Percentiles rank a stretch among this genome's conserved stretches.
Conservation (phyloP, 23 red algal species). For the Chondrus crispus region DNA sequence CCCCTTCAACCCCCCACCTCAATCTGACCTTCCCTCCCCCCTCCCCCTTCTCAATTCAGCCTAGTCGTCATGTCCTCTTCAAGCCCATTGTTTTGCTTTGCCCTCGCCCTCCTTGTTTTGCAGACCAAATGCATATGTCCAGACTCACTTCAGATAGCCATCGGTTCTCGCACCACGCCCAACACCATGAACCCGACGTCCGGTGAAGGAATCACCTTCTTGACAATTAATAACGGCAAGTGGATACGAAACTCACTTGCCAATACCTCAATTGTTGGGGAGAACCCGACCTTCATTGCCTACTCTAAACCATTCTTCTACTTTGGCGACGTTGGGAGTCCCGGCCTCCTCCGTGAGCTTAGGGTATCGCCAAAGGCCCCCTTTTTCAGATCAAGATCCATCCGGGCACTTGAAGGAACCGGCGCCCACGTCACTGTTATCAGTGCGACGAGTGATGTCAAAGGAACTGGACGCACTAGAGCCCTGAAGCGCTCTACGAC, state of each 20-base stretch:
- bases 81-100: neutral
- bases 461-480: neutral
- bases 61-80: neutral
- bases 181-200: neutral
- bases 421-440: too few species aligned
- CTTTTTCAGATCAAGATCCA: neutral
- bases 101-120: neutral
- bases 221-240: neutral
- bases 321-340: neutral
- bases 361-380: neutral
- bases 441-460: neutral
- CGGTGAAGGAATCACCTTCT: neutral
- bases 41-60: neutral
- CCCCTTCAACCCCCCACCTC: neutral
- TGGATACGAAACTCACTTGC: neutral
- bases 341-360: neutral
- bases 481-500: neutral
- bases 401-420: too few species aligned
- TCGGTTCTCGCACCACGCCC: neutral
- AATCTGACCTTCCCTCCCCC: neutral
- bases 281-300: conserved; percentile 41
- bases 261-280: neutral
- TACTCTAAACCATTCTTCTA: conserved; percentile 4
- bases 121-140: neutral
- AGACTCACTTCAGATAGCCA: neutral